A percentile compares a stretch with the other conserved stretches of the same genome.
phyloP scores from a whole-genome alignment of 495 filamentous ascomycete genomes.

The Penicillium waksmanii region DNA sequence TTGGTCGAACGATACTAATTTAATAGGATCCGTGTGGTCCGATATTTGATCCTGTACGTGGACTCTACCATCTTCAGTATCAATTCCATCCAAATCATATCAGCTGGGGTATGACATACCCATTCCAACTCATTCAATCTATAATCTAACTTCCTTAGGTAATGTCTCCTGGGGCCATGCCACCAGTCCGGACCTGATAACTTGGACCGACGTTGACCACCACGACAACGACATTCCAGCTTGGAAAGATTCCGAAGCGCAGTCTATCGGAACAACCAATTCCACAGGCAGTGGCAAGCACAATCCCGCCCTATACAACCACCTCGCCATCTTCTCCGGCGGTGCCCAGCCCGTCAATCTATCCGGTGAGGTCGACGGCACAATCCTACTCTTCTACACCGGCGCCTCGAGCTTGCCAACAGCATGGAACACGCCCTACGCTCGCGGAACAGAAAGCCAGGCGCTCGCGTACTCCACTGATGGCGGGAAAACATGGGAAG shows the following conservation, averaged over 20 bases:
- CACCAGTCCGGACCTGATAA: conserved; percentile 18
- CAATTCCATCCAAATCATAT: conserved; percentile 24
- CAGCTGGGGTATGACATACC: conserved; percentile 15
- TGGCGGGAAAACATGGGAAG: conserved; percentile 19
- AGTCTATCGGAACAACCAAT: conserved; percentile 23
- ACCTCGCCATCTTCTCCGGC: conserved; percentile 22
- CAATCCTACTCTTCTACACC: conserved; percentile 22
- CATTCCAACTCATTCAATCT: background rate
- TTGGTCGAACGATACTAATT: background rate
- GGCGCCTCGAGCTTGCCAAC: conserved; percentile 18
- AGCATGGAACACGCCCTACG: conserved; percentile 15
- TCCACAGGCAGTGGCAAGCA: conserved; percentile 15
- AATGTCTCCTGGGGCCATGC: conserved; percentile 28
- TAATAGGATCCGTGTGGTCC: conserved; percentile 21
- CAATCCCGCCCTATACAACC: conserved; percentile 20
- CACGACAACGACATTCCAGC: conserved; percentile 16
- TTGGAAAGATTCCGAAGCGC: conserved; percentile 20
- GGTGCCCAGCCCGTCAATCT: conserved; percentile 17
- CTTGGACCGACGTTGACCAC: conserved; percentile 22
- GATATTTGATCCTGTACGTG: conserved; percentile 18
- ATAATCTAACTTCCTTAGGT: conserved; percentile 2
- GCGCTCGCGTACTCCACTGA: conserved; percentile 18
- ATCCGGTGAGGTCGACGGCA: conserved; percentile 17
- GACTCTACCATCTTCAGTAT: conserved; percentile 24
- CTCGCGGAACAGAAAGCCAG: conserved; percentile 22